Percentiles rank a stretch among this genome's conserved stretches.
Conservation (phyloP, 169 alveolate species). For the Cryptosporidium tyzzeri region DNA sequence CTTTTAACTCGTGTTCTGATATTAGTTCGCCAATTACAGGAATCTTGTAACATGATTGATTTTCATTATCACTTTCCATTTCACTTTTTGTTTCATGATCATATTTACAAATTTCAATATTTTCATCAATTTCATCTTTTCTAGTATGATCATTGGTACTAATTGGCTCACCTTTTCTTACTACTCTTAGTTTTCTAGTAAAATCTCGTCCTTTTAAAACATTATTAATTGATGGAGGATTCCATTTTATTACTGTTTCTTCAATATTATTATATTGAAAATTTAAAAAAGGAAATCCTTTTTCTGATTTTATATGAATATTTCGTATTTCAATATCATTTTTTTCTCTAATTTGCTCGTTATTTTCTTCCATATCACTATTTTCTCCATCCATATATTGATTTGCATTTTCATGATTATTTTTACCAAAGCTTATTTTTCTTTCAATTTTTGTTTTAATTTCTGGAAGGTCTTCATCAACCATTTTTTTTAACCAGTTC, state of each 20-base stretch:
- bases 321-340: neutral
- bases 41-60: neutral
- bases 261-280: constrained; percentile 44
- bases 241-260: constrained; percentile 34
- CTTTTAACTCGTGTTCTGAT: constrained; percentile 14
- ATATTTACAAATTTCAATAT: neutral
- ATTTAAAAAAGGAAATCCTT: constrained; percentile 55
- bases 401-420: neutral
- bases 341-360: neutral
- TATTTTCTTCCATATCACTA: neutral
- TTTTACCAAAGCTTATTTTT: neutral
- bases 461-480: constrained; percentile 23
- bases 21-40: constrained; percentile 35
- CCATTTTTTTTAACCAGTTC: constrained; percentile 31
- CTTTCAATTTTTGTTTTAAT: neutral
- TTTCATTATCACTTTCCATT: neutral
- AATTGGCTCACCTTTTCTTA: neutral
- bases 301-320: constrained; percentile 40
- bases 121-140: neutral
- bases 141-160: neutral
- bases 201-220: constrained; percentile 11
- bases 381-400: neutral
- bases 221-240: constrained; percentile 63
- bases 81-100: neutral
- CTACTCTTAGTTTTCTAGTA: constrained; percentile 17